phyloP scores from a whole-genome alignment of 176 grass and related monocot genomes.

The bread wheat (Triticum aestivum) region IWGSC_CS_RefSeq_v2.1 NC_057794.1:243145669-243146168 shows the following conservation, averaged over 20 bases:
- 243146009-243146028: too few species aligned
- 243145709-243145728: conserved; percentile 96
- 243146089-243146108: too few species aligned
- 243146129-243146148: too few species aligned
- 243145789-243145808: background rate
- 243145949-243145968: background rate
- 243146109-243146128: too few species aligned
- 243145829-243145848: background rate
- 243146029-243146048: too few species aligned
- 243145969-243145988: too few species aligned
- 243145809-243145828: background rate
- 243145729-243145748: conserved; percentile 90
- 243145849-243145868: background rate
- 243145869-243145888: background rate
- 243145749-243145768: conserved; percentile 50
- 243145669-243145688: background rate
- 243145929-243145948: background rate
- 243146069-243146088: too few species aligned
- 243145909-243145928: background rate
- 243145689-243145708: conserved; percentile 71
- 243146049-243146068: too few species aligned
- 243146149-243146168: too few species aligned
- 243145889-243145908: background rate
- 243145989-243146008: too few species aligned
- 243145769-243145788: background rate